Conservation (phyloP, 768 basidiomycete genomes). For the Podaxis mareebaensis region DNA sequence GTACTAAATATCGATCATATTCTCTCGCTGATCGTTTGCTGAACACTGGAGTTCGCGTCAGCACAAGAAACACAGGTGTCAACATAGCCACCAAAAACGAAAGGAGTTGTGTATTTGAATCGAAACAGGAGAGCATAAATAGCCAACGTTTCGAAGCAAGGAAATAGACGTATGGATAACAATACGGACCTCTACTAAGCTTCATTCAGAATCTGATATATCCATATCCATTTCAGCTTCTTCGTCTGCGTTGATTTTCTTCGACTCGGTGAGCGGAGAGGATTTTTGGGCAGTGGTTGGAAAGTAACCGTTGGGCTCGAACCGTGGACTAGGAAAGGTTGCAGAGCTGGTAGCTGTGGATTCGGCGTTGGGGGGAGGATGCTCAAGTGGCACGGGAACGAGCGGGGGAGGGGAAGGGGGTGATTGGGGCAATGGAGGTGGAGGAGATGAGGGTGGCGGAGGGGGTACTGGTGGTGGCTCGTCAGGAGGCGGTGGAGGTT, state of each 20-base stretch:
- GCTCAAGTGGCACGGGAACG: not conserved
- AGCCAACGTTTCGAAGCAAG: not conserved
- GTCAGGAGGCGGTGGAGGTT: conserved; percentile 29
- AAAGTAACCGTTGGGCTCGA: not conserved
- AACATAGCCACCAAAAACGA: not conserved
- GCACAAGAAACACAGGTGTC: too few species aligned
- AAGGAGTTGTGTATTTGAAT: not conserved
- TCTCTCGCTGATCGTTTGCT: too few species aligned
- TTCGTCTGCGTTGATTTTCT: not conserved
- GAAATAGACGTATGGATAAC: not conserved
- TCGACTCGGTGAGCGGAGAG: not conserved
- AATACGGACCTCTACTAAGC: not conserved
- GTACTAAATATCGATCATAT: too few species aligned
- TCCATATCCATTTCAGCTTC: conserved; percentile 35
- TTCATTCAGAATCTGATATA: conserved; percentile 34
- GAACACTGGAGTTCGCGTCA: too few species aligned
- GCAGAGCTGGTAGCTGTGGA: conserved; percentile 13
- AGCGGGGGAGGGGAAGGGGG: conserved; percentile 20
- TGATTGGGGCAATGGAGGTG: conserved; percentile 17
- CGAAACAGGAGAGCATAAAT: not conserved
- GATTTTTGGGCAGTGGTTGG: not conserved
- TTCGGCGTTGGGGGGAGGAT: conserved; percentile 16
- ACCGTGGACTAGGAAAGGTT: not conserved
- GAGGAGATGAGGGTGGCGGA: conserved; percentile 19
- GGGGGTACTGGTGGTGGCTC: conserved; percentile 35